Evolutionary conservation across 2,329 filamentous ascomycete species (phyloP).

Genomic region (Graphilbum fragrans): DNA sequence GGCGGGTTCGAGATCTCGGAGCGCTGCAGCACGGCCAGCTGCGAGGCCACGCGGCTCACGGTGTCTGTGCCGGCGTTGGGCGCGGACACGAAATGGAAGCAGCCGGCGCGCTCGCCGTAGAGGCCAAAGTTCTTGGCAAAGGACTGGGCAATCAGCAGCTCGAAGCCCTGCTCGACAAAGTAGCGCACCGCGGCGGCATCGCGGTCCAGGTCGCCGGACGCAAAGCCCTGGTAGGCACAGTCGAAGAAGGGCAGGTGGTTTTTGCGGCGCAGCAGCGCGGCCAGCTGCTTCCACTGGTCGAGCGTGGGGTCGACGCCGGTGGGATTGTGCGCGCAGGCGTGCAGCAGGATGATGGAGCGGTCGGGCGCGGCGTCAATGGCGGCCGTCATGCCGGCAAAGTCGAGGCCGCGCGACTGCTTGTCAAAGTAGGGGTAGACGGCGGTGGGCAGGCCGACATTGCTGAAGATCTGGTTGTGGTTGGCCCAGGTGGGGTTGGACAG

Average conservation of each 20-base stretch:
- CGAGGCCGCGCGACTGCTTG: conserved; percentile 76
- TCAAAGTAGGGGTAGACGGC: conserved; percentile 91
- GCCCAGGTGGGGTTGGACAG: conserved; percentile 94
- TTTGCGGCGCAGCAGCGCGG: conserved; percentile 60
- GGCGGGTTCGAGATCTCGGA: conserved; percentile 97
- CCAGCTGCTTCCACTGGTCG: conserved; percentile 90
- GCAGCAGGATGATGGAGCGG: conserved; percentile 77
- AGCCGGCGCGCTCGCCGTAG: conserved; percentile 91
- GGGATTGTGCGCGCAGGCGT: conserved; percentile 96
- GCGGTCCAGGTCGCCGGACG: conserved; percentile 72
- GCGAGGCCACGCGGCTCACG: conserved; percentile 60
- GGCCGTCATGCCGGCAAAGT: conserved; percentile 78
- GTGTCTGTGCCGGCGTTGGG: conserved; percentile 52
- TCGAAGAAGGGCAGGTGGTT: conserved; percentile 98
- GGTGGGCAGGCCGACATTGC: conserved; percentile 69
- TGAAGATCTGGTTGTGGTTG: conserved; percentile 98
- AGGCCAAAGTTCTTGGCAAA: conserved; percentile 98
- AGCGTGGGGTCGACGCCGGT: conserved; percentile 91
- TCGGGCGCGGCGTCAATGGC: conserved; percentile 60
- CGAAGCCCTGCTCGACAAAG: conserved; percentile 86
- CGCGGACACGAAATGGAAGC: conserved; percentile 83
- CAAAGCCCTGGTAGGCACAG: conserved; percentile 94
- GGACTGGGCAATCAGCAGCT: conserved; percentile 78
- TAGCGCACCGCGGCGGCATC: conserved; percentile 91
- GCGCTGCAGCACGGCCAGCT: conserved; percentile 87